A percentile compares a stretch with the other conserved stretches of the same genome.
Evolutionary conservation across 257 asterid species (phyloP).

Genomic region (Jasminum sambac): DNA sequence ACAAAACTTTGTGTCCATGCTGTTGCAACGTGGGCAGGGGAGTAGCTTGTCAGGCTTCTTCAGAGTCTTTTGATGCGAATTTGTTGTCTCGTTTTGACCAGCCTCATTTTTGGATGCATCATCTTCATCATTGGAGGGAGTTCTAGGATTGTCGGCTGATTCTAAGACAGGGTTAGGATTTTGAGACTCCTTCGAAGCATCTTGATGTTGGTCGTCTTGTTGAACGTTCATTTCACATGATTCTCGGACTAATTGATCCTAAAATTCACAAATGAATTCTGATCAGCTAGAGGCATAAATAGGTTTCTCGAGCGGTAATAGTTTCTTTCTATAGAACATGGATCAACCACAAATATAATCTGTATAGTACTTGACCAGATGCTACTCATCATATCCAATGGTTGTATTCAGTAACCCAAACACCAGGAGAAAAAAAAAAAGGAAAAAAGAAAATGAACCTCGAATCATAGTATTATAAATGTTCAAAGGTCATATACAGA

Average conservation of each 20-base stretch:
- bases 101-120: conserved; percentile 34
- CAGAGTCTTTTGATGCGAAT: conserved; percentile 50
- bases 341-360: not conserved
- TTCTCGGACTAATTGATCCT: conserved; percentile 48
- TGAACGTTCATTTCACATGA: conserved; percentile 22
- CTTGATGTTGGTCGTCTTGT: conserved; percentile 31
- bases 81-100: conserved; percentile 40
- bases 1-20: conserved; percentile 92
- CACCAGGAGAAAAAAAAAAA: not conserved
- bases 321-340: not conserved
- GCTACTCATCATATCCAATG: not conserved
- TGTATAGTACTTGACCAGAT: not conserved
- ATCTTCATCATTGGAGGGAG: conserved; percentile 42
- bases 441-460: too few relatives aligned
- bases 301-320: not conserved
- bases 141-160: conserved; percentile 31
- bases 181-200: conserved; percentile 33
- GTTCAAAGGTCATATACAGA: not conserved
- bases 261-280: conserved; percentile 17
- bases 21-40: conserved; percentile 93
- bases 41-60: conserved; percentile 87
- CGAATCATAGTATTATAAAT: not conserved
- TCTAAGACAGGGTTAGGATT: conserved; percentile 26
- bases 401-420: not conserved
- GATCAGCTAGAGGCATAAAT: conserved; percentile 10